Evolutionary conservation across 208 protist species (phyloP).

Genomic region (Leishmania aethiopica): DNA sequence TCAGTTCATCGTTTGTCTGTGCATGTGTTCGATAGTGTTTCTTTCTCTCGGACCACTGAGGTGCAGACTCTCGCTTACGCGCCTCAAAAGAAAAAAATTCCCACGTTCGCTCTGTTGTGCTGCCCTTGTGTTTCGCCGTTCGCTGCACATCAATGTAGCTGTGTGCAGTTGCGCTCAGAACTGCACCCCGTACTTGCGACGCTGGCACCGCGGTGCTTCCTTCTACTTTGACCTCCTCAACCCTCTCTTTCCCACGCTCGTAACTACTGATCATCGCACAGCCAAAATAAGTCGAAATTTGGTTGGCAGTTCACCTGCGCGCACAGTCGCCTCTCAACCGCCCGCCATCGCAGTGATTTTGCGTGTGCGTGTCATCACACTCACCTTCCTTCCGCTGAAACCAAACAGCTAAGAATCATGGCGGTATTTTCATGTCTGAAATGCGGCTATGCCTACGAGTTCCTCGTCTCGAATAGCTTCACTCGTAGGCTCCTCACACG

Average conservation of each 20-base stretch:
- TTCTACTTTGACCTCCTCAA: background rate
- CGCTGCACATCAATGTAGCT: background rate
- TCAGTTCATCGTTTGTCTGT: background rate
- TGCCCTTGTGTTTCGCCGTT: background rate
- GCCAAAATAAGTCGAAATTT: background rate
- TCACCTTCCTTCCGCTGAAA: background rate
- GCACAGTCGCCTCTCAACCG: background rate
- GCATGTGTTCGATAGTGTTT: background rate
- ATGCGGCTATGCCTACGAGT: constrained; percentile 83
- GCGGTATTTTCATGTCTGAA: constrained; percentile 76
- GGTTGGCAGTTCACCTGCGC: background rate
- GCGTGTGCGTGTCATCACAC: background rate
- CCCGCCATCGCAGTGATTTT: background rate
- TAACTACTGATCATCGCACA: background rate
- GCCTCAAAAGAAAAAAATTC: background rate
- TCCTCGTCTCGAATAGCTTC: constrained; percentile 76
- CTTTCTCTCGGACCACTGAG: background rate
- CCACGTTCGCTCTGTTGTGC: background rate
- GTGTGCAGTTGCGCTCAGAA: background rate
- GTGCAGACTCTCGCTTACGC: background rate
- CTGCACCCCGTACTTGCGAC: background rate
- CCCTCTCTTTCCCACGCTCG: background rate
- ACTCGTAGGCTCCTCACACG: constrained; percentile 44
- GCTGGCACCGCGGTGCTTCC: background rate
- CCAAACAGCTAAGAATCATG: constrained; percentile 37